Percentiles rank a stretch among this genome's conserved stretches.
Evolutionary conservation across 352 stramenopile species (phyloP).

Genomic region (Pythium brassicae): DNA sequence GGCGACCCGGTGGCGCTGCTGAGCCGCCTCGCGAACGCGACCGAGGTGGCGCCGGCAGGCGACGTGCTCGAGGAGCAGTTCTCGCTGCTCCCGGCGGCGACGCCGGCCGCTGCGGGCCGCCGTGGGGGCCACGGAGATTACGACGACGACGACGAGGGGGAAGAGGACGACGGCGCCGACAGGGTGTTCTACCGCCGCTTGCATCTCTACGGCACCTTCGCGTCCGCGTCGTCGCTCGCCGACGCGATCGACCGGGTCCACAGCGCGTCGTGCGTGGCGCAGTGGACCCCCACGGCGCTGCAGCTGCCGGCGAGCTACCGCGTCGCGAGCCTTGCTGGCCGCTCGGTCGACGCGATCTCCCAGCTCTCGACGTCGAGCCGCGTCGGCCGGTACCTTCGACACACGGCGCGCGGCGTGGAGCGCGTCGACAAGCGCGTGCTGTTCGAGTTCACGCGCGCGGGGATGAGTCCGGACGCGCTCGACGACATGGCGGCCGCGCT

Average conservation of each 20-base stretch:
- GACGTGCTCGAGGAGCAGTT: conserved; percentile 17
- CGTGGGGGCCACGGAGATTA: conserved; percentile 6
- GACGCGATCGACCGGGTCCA: conserved; percentile 25
- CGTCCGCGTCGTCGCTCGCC: conserved; percentile 12
- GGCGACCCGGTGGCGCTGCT: conserved; percentile 32
- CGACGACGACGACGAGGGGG: conserved; percentile 10
- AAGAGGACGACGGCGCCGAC: background rate
- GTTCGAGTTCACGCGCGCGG: conserved; percentile 68
- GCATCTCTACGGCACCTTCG: conserved; percentile 47
- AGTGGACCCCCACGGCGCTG: conserved; percentile 28
- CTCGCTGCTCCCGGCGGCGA: conserved; percentile 36
- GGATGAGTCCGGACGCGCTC: conserved; percentile 67
- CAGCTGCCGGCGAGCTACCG: conserved; percentile 8
- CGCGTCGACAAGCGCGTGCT: conserved; percentile 54
- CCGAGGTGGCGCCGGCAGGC: conserved; percentile 4
- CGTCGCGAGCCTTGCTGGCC: conserved; percentile 13
- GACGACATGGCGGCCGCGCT: conserved; percentile 55
- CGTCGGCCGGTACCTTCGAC: conserved; percentile 40
- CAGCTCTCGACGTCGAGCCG: conserved; percentile 39
- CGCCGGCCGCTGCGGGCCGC: conserved; percentile 1
- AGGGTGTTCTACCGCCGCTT: conserved; percentile 41
- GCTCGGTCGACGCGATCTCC: conserved; percentile 35
- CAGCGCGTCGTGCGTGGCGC: conserved; percentile 23
- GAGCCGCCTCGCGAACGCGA: conserved; percentile 17
- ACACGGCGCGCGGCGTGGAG: conserved; percentile 28